These are phyloP conservation scores for Chytriomyces sp. DNA, from an alignment of 192 early-diverging fungal species.

Conservation along the genomic window DNA sequence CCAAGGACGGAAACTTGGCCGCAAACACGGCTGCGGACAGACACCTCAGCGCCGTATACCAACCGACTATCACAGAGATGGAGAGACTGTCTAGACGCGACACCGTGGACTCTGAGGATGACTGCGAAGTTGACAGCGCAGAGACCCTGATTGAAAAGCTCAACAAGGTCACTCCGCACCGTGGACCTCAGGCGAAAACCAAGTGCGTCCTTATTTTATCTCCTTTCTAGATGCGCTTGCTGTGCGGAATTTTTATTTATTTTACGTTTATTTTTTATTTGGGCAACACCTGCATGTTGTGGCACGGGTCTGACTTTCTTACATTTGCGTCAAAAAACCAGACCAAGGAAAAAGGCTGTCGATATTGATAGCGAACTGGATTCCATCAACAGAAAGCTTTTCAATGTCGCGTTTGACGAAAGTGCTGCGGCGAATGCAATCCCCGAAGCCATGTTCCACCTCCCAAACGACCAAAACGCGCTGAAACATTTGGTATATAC, in stretches of 20 bases:
- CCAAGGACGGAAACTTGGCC: too few species aligned
- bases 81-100: neutral
- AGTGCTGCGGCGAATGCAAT: constrained; percentile 19
- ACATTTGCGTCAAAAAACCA: neutral
- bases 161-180: constrained; percentile 2
- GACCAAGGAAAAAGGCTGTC: constrained; percentile 34
- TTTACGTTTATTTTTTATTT: neutral
- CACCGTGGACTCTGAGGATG: neutral
- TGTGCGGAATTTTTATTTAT: neutral
- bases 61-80: too few species aligned
- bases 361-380: constrained; percentile 35
- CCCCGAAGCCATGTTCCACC: neutral
- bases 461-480: constrained; percentile 22
- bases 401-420: constrained; percentile 32
- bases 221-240: neutral
- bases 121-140: neutral
- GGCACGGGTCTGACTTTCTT: neutral
- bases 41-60: too few species aligned
- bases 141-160: constrained; percentile 9
- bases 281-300: neutral
- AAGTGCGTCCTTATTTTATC: constrained; percentile 6
- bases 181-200: constrained; percentile 34
- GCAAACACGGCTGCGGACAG: too few species aligned
- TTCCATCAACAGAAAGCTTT: constrained; percentile 27
- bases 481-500: constrained; percentile 24